Evolutionary conservation across 2,329 filamentous ascomycete genomes (phyloP), one percentile per base, ranked within the genome.

Genomic region (Plectosphaerella cucumerina): DNA sequence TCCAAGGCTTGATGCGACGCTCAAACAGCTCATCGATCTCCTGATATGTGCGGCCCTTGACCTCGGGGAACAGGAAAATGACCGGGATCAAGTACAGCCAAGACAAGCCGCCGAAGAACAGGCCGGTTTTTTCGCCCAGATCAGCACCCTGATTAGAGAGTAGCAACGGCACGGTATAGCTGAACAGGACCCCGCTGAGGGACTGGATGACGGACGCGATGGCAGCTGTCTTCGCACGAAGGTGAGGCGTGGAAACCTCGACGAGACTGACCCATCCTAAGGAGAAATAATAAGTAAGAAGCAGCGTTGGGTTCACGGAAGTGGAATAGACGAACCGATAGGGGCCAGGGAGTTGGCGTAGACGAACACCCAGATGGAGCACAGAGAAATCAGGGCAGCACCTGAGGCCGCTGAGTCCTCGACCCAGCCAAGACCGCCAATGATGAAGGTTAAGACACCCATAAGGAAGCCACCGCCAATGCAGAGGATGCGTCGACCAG

Each of bases 1-100:
- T 59, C 56, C 58, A 57, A 11, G 57, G 53, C 1, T 54, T 54
- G 20, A 59, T 47, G 2, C 50, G 21, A 1, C 50, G 47, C 46
- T 58, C 53, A 21, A 58, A 59, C 5, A 60, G 51, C 42, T 60
- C 58, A 44, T 59, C 58, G 1, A 60, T 33, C 39, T 59, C 58
- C 21, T 50, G 17, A 17, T 58, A 60, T 10, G 57, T 59, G 3
- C 58, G 50, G 15, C 57, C 56, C 39, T 42, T 42, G 39, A 20
- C 18, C 17, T 42, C 39, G 6, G 39, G 39, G 39, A 18, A 42
- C n/a, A 42, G 39, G 39, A 42, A 42, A 17, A 42, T 42, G 39
- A 42, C 18, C 6, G 17, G 39, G 39, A 42, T 18, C 11, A 42
- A 11, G 21, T 56, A 64, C 9, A 67, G 37, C 39, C 39, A 42